These are phyloP conservation scores for Xylaria polymorpha DNA, from an alignment of 2,329 filamentous ascomycete genomes.

Conservation along the genomic window DNA sequence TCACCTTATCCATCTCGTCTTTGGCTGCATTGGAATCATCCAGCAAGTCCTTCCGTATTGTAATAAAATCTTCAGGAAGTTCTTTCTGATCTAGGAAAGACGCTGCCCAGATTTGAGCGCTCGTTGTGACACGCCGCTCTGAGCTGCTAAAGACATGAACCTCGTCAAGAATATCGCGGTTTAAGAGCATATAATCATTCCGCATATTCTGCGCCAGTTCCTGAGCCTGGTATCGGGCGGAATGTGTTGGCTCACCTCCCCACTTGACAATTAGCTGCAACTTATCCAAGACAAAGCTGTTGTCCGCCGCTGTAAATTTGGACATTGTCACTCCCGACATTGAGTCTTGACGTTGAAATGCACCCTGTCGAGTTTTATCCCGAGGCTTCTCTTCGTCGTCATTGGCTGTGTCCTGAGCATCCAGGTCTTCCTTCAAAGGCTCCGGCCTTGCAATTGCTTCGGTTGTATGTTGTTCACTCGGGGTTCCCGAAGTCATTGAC, in stretches of 20 bases:
- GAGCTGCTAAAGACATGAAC: constrained; percentile 96
- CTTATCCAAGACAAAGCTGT: constrained; percentile 93
- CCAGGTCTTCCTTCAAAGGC: constrained; percentile 31
- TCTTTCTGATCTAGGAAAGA: constrained; percentile 91
- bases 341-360: constrained; percentile 79
- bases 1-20: constrained; percentile 99
- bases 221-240: constrained; percentile 93
- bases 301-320: constrained; percentile 91
- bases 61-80: constrained; percentile 85
- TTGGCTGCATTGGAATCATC: constrained; percentile 99
- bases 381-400: constrained; percentile 40
- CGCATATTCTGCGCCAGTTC: constrained; percentile 96
- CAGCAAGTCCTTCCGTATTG: constrained; percentile 90
- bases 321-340: constrained; percentile 92
- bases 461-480: constrained; percentile 43
- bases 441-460: constrained; percentile 43
- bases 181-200: constrained; percentile 92
- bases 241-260: constrained; percentile 98
- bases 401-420: constrained; percentile 37
- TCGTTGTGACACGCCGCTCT: constrained; percentile 92
- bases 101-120: constrained; percentile 93
- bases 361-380: constrained; percentile 52
- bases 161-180: constrained; percentile 89
- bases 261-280: constrained; percentile 98
- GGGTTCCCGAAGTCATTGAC: constrained; percentile 43